Evolutionary conservation across 768 basidiomycete genomes (phyloP), one percentile per base, ranked within the genome.

Genomic region (Lentinus tigrinus): DNA sequence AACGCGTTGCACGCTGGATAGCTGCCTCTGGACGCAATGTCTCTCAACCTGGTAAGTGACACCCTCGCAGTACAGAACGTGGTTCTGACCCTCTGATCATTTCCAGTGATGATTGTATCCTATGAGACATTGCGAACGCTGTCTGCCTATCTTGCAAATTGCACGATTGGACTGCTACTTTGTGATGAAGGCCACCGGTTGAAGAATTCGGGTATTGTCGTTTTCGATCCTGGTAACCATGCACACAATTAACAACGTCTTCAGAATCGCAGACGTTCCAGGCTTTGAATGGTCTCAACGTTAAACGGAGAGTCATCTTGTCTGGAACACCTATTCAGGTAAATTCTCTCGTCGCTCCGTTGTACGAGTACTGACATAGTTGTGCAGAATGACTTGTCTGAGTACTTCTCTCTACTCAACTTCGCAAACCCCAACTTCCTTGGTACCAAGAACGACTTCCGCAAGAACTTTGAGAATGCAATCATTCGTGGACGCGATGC

Each of bases 171-270:
- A 2, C 74, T 99, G 16, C 74, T 99, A n/a, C 83, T 99, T 28
- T 96, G 94, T 61, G 96, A 99, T 66, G 96, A 99, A 76, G 96
- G 96, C 4, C 96, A 99, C 76, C 80, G 96, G 50, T 77, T 99
- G 58, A 99, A 99, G 76, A 99, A 99, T 69, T 91, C 91, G 47
- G 91, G 95, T 91, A 62, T 52, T 6, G 31, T 31, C 11, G 31
- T n/a, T n/a, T n/a, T 31, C 7, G 78, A 74, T 53, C 23, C 50
- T 50, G n/a, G 54, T 21, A 17, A 24, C 24, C 28, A 34, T 39
- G 14, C n/a, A 31, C 26, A 37, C 6, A 23, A 47, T 34, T 47
- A 40, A 27, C 48, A 19, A 23, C 21, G 37, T 36, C 14, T 37
- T 24, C 68, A 93, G 95, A 96, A 43, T 93, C 92, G 0, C 80